phyloP scores from a whole-genome alignment of 352 stramenopile genomes.

The Globisporangium okanoganense region DNA sequence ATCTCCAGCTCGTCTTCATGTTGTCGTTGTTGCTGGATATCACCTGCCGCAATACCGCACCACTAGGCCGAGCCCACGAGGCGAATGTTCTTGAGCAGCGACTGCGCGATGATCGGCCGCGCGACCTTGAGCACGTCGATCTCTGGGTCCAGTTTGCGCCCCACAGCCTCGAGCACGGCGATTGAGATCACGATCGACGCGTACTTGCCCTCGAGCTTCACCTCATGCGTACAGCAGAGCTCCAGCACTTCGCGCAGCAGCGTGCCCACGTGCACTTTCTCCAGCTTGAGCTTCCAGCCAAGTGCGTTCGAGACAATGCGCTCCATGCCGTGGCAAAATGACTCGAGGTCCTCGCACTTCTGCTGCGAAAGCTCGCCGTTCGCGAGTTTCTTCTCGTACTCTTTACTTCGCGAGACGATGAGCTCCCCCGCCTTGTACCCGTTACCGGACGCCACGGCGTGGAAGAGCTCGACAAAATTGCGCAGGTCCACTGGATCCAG shows the following conservation, averaged over 20 bases:
- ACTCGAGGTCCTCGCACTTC: slow-evolving; percentile 69
- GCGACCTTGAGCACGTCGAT: slow-evolving; percentile 88
- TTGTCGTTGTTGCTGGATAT: background rate
- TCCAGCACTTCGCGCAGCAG: slow-evolving; percentile 80
- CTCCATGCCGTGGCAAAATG: slow-evolving; percentile 72
- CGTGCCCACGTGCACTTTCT: slow-evolving; percentile 74
- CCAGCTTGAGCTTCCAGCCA: slow-evolving; percentile 55
- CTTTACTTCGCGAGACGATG: slow-evolving; percentile 66
- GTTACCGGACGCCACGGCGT: slow-evolving; percentile 74
- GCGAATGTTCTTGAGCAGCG: slow-evolving; percentile 77
- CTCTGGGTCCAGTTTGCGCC: slow-evolving; percentile 86
- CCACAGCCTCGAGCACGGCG: slow-evolving; percentile 92
- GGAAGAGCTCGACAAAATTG: slow-evolving; percentile 87
- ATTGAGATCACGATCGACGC: slow-evolving; percentile 94
- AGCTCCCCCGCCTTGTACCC: slow-evolving; percentile 77
- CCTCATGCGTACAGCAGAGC: slow-evolving; percentile 89
- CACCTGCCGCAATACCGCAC: background rate
- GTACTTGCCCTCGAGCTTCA: slow-evolving; percentile 93
- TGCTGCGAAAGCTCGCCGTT: slow-evolving; percentile 28
- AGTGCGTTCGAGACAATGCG: slow-evolving; percentile 64
- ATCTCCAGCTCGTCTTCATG: slow-evolving; percentile 3
- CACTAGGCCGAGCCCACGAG: slow-evolving; percentile 1
- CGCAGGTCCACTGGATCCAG: slow-evolving; percentile 70
- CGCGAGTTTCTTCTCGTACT: slow-evolving; percentile 17
- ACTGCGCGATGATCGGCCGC: slow-evolving; percentile 91